Evolutionary conservation across 768 basidiomycete genomes (phyloP), one percentile per base, ranked within the genome.

Genomic region (Mycena venus): DNA sequence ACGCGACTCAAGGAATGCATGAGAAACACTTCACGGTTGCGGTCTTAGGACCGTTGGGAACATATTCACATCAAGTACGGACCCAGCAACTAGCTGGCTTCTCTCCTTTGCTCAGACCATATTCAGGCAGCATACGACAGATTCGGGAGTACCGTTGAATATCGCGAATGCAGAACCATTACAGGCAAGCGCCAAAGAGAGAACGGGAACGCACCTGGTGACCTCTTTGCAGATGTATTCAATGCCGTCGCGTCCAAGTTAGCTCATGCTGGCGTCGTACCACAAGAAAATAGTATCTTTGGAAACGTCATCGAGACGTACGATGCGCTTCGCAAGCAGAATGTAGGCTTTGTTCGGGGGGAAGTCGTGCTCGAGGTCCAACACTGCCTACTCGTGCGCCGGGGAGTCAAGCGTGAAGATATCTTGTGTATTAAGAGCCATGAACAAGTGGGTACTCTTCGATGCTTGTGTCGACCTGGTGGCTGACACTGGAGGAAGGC

Each of bases 201-300:
- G 38, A 40, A 36, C 19, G 17, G 19, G 19, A 65, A 25, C 40
- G 36, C 21, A 40, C 21, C 42, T 51, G 31, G 68, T 17, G 23
- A 70, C 12, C 31, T 65, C 36, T 47, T n/a, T 23, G n/a, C 79
- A 96, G 95, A 89, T 71, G 91, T 92, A 27, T 91, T 93, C 72
- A 80, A 86, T 53, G 82, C 88, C 21, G 81, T 95, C 47, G 87
- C 89, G 8, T 68, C 84, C 14, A 80, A 79, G 8, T 79, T 83
- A 17, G 82, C 84, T 36, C 86, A 88, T 29, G 85, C 90, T 59
- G 94, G 89, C 29, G 86, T 96, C n/a, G 85, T 95, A 32, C 95
- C 95, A 25, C 93, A 94, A 80, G 95, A 96, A 82, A 96, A 96
- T 77, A 91, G 91, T 19, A 93, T 90, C 40, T 92, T 91, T 76